Percentiles rank a stretch among this genome's conserved stretches.
Conservation (phyloP, 75 land plant genomes). For the Pinus taeda region DNA sequence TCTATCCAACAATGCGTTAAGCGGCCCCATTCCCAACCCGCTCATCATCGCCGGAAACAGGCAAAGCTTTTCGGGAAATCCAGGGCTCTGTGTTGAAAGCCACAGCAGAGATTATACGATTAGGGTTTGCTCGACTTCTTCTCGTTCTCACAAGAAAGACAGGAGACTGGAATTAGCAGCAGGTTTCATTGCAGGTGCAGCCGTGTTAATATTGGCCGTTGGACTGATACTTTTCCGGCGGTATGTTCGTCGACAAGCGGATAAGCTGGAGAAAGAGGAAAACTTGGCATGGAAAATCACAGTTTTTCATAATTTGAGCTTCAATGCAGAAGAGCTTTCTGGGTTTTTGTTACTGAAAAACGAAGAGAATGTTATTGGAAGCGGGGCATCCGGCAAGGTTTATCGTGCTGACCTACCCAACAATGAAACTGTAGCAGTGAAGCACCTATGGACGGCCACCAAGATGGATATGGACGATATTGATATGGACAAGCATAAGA, state of each 20-base stretch:
- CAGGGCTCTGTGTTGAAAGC: constrained; percentile 60
- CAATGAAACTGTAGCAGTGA: constrained; percentile 69
- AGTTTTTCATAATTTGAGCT: constrained; percentile 49
- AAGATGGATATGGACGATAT: constrained; percentile 27
- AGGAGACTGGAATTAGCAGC: constrained; percentile 3
- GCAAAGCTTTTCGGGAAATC: constrained; percentile 60
- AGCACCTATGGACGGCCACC: constrained; percentile 36
- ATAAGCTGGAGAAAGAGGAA: not conserved
- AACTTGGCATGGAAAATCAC: constrained; percentile 36
- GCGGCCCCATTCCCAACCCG: constrained; percentile 50
- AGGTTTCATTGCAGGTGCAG: constrained; percentile 13
- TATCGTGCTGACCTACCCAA: constrained; percentile 65
- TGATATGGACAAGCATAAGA: constrained; percentile 8
- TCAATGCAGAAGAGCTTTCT: constrained; percentile 51
- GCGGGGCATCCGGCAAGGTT: constrained; percentile 80
- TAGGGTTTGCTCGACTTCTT: not conserved
- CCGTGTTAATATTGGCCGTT: not conserved
- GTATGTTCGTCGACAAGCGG: not conserved
- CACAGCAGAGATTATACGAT: constrained; percentile 6
- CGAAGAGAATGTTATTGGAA: constrained; percentile 71
- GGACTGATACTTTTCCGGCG: constrained; percentile 10
- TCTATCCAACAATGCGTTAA: constrained; percentile 60
- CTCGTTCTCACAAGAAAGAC: not conserved
- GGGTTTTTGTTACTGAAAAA: constrained; percentile 28
- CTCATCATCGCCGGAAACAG: constrained; percentile 36